Conservation (phyloP, 805 yeast genomes). For the Kluyveromyces aestuarii region DNA sequence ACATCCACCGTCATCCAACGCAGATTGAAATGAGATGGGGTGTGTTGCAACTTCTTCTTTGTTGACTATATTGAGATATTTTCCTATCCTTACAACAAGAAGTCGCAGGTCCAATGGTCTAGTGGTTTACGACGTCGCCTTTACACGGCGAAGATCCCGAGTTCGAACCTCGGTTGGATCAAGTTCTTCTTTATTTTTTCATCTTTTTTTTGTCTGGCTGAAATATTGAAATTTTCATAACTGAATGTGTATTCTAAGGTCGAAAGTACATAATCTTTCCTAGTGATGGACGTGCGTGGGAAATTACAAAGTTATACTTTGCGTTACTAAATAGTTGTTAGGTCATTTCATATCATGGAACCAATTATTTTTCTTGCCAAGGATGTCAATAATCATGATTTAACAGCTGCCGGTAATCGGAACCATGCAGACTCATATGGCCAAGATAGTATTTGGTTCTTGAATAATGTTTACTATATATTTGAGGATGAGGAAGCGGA, state of each 20-base stretch:
- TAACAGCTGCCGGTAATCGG: background rate
- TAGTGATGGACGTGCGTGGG: no score
- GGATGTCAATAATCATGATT: background rate
- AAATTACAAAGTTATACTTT: no score
- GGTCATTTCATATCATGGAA: background rate
- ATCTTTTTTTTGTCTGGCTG: background rate
- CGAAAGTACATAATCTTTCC: no score
- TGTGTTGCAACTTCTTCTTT: no score
- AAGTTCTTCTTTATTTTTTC: constrained; percentile 8
- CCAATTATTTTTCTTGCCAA: background rate
- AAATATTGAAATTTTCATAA: background rate
- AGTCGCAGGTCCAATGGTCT: constrained; percentile 29
- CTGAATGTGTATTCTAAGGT: no score
- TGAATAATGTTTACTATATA: constrained; percentile 23
- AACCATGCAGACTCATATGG: background rate
- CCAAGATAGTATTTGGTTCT: constrained; percentile 13
- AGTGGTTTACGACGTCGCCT: constrained; percentile 35
- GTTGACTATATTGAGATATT: no score
- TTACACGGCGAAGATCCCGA: constrained; percentile 35
- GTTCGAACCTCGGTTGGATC: constrained; percentile 34
- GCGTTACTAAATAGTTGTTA: no score
- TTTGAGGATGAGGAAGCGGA: constrained; percentile 23
- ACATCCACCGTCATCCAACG: no score
- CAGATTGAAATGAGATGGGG: no score
- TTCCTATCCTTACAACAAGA: background rate